phyloP scores from a whole-genome alignment of 2,329 filamentous ascomycete species.

The Scortechinia acanthostroma region DNA sequence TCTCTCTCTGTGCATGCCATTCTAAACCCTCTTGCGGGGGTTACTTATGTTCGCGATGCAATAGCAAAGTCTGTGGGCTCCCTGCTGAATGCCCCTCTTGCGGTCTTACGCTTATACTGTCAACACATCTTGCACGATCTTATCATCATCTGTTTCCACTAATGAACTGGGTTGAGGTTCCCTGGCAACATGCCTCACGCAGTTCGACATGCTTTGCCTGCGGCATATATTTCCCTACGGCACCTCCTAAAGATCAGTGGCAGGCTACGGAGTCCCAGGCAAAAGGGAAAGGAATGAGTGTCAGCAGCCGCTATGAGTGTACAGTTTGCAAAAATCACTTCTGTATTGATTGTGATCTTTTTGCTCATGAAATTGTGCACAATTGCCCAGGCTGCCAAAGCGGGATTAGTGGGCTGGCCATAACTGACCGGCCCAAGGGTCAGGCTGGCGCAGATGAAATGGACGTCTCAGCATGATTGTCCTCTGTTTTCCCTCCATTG shows the following conservation, averaged over 20 bases:
- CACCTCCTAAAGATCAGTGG: not conserved
- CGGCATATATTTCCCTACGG: not conserved
- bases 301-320: slow-evolving; percentile 2
- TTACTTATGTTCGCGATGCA: slow-evolving; percentile 60
- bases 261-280: not conserved
- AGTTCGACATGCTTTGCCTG: not conserved
- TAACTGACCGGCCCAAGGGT: no score
- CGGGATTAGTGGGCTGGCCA: no score
- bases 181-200: slow-evolving; percentile 33
- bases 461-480: no score
- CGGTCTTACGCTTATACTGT: slow-evolving; percentile 58
- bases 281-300: slow-evolving; percentile 2
- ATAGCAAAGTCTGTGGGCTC: slow-evolving; percentile 58
- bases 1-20: slow-evolving; percentile 1
- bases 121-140: slow-evolving; percentile 56
- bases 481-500: no score
- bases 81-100: slow-evolving; percentile 61
- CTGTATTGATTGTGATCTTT: slow-evolving; percentile 2
- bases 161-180: slow-evolving; percentile 59
- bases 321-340: slow-evolving; percentile 1
- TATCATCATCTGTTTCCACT: slow-evolving; percentile 59
- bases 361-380: slow-evolving; percentile 2
- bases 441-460: no score
- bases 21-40: slow-evolving; percentile 29
- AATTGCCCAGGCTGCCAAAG: slow-evolving; percentile 12